Conservation (phyloP, 352 stramenopile species). For the Elongisporangium undulatum region DNA sequence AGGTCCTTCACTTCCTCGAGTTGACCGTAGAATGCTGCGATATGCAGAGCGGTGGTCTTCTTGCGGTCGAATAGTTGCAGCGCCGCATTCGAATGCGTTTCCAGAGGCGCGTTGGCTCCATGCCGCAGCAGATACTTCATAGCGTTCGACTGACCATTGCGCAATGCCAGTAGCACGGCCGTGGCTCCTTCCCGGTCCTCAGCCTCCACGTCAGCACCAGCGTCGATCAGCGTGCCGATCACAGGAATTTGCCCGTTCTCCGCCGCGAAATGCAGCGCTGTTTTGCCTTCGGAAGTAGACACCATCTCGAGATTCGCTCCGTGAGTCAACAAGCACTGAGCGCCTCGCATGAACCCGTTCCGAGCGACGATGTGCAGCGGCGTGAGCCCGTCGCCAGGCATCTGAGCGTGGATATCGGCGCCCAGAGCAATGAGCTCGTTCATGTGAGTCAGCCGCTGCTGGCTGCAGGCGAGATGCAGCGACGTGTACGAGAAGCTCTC, state of each 20-base stretch:
- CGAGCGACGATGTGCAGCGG: not conserved
- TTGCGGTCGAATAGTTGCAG: conserved; percentile 15
- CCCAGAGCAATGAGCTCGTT: conserved; percentile 17
- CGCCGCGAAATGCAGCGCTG: conserved; percentile 21
- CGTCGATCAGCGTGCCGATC: conserved; percentile 18
- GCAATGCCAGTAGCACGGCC: conserved; percentile 22
- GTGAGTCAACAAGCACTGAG: not conserved
- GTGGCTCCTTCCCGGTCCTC: conserved; percentile 14
- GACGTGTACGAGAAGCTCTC: conserved; percentile 11
- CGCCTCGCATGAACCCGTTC: not conserved
- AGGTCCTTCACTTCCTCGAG: conserved; percentile 19
- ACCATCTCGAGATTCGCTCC: not conserved
- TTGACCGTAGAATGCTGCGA: conserved; percentile 29
- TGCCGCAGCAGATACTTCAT: conserved; percentile 21
- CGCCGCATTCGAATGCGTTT: not conserved
- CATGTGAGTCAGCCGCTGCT: conserved; percentile 20
- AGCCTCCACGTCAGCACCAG: conserved; percentile 17
- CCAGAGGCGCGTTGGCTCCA: conserved; percentile 5
- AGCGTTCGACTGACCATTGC: conserved; percentile 18
- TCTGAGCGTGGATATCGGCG: conserved; percentile 16
- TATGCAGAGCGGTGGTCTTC: conserved; percentile 27
- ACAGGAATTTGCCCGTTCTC: conserved; percentile 17
- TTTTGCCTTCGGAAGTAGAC: conserved; percentile 1
- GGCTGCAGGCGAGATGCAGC: conserved; percentile 21
- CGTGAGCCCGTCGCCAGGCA: conserved; percentile 3